Base-by-base conservation (phyloP, 371 early-diverging fungal genomes). In the Paraphysoderma sedebokerense region DNA sequence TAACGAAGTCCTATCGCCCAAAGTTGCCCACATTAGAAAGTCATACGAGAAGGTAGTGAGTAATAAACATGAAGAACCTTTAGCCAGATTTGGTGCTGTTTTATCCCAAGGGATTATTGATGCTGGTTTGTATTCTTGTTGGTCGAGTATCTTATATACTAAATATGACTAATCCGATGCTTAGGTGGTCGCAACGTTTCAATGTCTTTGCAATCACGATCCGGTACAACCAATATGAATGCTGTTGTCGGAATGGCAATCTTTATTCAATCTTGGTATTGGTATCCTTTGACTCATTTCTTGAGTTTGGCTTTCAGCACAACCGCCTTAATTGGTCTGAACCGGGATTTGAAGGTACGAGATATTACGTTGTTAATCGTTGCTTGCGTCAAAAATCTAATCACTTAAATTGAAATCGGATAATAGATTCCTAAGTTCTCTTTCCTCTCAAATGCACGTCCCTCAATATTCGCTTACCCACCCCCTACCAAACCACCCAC, bases 181-280 rank as follows among this genome's bases (percentile, higher is more conserved):
- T 11, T 40, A 73, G 81, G 89, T 52, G 98, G 98, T 31, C 82
- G 96, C 54, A 98, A 98, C 57, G 87, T 90, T 24, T 87, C 92
- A 0, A 87, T 98, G 46, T 85, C 88, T 1, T 68, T 98, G 37
- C 79, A 79, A 38, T 85, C 92, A 27, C 75, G 73, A n/a, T 79
- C 81, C 23, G 93, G 93, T 2, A 82, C 90, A 55, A 70, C 81
- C 38, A 85, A 85, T 57, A 85, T 86, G 76, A 73, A 83, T n/a
- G 91, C 95, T 24, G 82, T 98, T 57, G 90, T 87, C 11, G 98
- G 98, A 35, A 87, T 87, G 73, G 85, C 90, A 7, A 68, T 99
- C 31, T 98, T 98, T 60, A 85, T 90, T 20, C 96, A 99, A 66
- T 95, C 89, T 67, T 99, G 99, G 99, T 93, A 91, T 76, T 99